These are phyloP conservation scores for Oldenlandia corymbosa DNA, from an alignment of 257 asterid genomes.

Conservation along the genomic window DNA sequence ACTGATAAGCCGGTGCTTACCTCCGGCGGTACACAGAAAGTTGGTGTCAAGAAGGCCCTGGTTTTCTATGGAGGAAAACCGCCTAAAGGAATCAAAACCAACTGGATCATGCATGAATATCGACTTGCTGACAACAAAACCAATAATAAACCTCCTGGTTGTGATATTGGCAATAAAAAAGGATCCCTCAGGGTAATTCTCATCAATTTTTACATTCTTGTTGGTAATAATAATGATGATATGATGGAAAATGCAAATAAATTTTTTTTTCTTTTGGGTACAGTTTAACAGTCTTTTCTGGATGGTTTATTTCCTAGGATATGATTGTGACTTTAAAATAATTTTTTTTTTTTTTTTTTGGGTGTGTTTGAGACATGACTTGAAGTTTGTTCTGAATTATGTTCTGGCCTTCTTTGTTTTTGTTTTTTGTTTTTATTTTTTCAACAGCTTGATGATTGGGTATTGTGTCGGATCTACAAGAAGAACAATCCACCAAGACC, in stretches of 20 bases:
- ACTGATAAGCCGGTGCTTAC: conserved; percentile 57
- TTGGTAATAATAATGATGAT: not conserved
- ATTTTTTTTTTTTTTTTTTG: no score
- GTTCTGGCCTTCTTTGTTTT: not conserved
- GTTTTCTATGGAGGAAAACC: conserved; percentile 52
- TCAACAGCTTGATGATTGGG: conserved; percentile 64
- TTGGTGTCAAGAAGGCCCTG: conserved; percentile 44
- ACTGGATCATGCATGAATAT: conserved; percentile 54
- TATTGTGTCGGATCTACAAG: conserved; percentile 48
- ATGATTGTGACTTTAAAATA: not conserved
- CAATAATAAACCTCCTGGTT: conserved; percentile 35
- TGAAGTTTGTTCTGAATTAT: not conserved
- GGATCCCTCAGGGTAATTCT: conserved; percentile 64
- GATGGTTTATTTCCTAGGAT: not conserved
- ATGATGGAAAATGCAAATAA: no score
- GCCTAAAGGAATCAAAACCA: conserved; percentile 44
- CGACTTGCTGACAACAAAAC: conserved; percentile 34
- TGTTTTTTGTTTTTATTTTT: no score
- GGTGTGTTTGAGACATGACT: not conserved
- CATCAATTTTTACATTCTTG: not conserved
- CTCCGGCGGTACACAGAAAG: conserved; percentile 44
- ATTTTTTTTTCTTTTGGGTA: no score
- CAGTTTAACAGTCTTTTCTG: not conserved
- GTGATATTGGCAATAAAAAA: conserved; percentile 37
- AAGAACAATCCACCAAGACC: conserved; percentile 57